Evolutionary conservation across 148 eudicot genomes (phyloP), one percentile per base, ranked within the genome.

Genomic region (Limonium bicolor): DNA sequence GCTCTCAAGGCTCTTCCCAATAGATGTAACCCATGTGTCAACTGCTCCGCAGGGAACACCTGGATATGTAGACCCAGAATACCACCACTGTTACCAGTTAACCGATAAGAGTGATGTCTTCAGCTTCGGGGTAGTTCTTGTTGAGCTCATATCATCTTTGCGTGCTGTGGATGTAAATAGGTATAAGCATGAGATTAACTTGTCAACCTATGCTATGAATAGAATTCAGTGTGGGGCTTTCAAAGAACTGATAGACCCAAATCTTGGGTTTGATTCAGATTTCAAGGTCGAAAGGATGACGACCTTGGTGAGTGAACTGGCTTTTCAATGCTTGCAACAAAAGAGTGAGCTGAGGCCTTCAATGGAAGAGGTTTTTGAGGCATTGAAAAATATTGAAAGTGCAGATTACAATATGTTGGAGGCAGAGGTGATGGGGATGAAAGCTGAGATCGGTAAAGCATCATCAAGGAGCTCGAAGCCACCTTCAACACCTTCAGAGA

Each of bases 21-120:
- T 33, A 7, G 50, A 72, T 35, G 70, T 63, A 7, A 62, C 76
- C 19, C 78, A 77, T 27, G 54, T 72, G 15, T 77, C 84, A 18
- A 77, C 79, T 2, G 76, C 76, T 34, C 84, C 84, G n/a, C 73
- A 76, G 24, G 83, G 79, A 8, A 77, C 84, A 11, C 76, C 73
- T 0, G 82, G 74, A 1, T 76, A 76, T 30, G 62, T 76, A 13
- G 83, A 72, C 19, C 83, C 83, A 3, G 71, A 70, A 50, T 73
- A 77, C 27, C 64, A 77, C 17, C 68, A 64, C 23, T 64, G 77
- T 20, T 77, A 72, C 37, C 74, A 67, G 33, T 59, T 73, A 0
- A 77, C 85, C 8, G 59, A 67, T 9, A 77, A 70, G 44, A 69
- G 77, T 48, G 84, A 77, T 44, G 76, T 77, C 30, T 77, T 72